Percentiles rank a stretch among this genome's conserved stretches.
These are phyloP conservation scores for Grosmannia penicillata DNA, from an alignment of 2,329 filamentous ascomycete species.

Conservation along the genomic window DNA sequence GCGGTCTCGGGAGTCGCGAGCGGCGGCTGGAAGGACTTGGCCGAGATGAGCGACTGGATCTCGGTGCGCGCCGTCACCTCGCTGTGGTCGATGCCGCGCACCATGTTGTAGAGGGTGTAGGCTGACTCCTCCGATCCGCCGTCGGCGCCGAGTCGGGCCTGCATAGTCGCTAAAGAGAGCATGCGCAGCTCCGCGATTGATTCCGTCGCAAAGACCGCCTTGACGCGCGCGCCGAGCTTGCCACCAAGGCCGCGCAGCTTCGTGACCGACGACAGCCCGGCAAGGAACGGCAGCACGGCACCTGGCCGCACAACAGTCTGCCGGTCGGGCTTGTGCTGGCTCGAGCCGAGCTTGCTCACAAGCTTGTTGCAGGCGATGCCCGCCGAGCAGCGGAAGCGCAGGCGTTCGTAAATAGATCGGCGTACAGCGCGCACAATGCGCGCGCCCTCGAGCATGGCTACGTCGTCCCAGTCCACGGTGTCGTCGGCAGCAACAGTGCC, in stretches of 20 bases:
- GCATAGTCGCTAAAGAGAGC: conserved; percentile 60
- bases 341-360: conserved; percentile 85
- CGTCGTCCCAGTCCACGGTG: conserved; percentile 93
- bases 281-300: conserved; percentile 65
- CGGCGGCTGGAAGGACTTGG: conserved; percentile 81
- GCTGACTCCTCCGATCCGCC: conserved; percentile 52
- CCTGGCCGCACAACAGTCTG: conserved; percentile 89
- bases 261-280: conserved; percentile 81
- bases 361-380: conserved; percentile 85
- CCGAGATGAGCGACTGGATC: conserved; percentile 94
- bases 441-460: conserved; percentile 72
- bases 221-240: conserved; percentile 80
- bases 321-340: conserved; percentile 81
- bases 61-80: conserved; percentile 85
- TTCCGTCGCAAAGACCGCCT: conserved; percentile 69
- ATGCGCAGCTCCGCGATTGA: conserved; percentile 59
- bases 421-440: conserved; percentile 75
- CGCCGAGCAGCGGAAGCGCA: conserved; percentile 84
- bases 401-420: conserved; percentile 46
- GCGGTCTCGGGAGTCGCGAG: conserved; percentile 70
- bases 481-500: conserved; percentile 38
- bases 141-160: conserved; percentile 41
- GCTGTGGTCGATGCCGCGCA: conserved; percentile 72
- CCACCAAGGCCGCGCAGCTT: conserved; percentile 93
- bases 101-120: conserved; percentile 68